A percentile compares a stretch with the other conserved stretches of the same genome.
Evolutionary conservation across 1,284 basidiomycete species (phyloP).

Genomic region (Ganoderma resinaceum): DNA sequence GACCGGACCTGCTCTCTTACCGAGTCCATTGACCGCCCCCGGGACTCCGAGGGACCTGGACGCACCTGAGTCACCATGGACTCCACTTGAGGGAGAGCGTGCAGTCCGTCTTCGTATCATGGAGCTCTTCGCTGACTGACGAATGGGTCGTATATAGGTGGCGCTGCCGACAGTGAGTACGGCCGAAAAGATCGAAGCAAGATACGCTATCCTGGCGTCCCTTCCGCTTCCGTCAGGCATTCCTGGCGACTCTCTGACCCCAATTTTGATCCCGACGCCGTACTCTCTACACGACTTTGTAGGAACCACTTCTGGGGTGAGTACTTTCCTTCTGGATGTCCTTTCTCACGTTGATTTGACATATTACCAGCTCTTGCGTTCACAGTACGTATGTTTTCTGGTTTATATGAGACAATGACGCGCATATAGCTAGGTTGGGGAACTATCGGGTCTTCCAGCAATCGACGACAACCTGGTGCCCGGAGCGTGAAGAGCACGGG

Average conservation of each 20-base stretch:
- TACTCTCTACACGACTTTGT: constrained; percentile 75
- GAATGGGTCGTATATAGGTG: constrained; percentile 1
- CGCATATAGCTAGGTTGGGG: constrained; percentile 52
- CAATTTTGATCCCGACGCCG: constrained; percentile 67
- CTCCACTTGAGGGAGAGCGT: constrained; percentile 16
- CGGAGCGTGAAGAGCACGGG: constrained; percentile 80
- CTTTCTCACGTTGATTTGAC: neutral
- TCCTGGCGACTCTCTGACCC: constrained; percentile 68
- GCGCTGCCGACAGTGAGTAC: constrained; percentile 42
- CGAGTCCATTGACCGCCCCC: constrained; percentile 15
- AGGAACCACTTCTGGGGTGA: constrained; percentile 62
- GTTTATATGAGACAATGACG: constrained; percentile 3
- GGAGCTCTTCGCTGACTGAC: neutral
- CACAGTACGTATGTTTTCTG: constrained; percentile 49
- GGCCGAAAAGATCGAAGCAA: constrained; percentile 55
- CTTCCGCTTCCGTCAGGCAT: constrained; percentile 68
- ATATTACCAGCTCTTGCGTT: constrained; percentile 45
- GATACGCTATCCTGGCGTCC: constrained; percentile 60
- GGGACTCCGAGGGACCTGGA: constrained; percentile 18
- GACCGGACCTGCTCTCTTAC: neutral
- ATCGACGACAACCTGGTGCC: constrained; percentile 75
- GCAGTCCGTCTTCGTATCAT: constrained; percentile 4
- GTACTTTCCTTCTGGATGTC: constrained; percentile 33
- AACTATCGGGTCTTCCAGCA: constrained; percentile 73
- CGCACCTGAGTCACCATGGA: constrained; percentile 23